Evolutionary conservation across 1,284 basidiomycete species (phyloP).

Genomic region (Amylostereum chailletii): DNA sequence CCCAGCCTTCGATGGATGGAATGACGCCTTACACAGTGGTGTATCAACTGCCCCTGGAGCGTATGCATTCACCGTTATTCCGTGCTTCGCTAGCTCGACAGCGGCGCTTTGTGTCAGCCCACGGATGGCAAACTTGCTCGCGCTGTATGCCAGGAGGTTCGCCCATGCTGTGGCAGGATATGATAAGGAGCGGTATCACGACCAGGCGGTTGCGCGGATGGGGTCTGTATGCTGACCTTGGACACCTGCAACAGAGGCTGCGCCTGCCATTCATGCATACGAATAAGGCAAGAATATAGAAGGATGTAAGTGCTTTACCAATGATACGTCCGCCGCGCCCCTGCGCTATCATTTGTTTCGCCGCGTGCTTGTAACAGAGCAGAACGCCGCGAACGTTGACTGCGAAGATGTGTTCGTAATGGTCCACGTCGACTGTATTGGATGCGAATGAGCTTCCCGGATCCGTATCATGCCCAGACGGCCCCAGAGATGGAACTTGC

Average conservation of each 20-base stretch:
- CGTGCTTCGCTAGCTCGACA: background rate
- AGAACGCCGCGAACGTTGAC: conserved; percentile 12
- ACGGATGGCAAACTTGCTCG: background rate
- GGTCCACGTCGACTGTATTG: conserved; percentile 10
- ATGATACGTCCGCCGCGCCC: conserved; percentile 22
- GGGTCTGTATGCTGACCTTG: no score
- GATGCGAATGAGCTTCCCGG: background rate
- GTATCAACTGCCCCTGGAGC: background rate
- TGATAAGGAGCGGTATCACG: no score
- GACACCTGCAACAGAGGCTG: no score
- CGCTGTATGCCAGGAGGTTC: background rate
- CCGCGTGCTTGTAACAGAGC: conserved; percentile 24
- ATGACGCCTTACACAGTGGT: conserved; percentile 13
- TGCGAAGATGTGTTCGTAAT: conserved; percentile 8
- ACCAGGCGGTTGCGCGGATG: no score
- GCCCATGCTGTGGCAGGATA: background rate
- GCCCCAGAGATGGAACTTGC: background rate
- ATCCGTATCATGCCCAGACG: background rate
- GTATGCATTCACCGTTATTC: background rate
- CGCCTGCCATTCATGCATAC: no score
- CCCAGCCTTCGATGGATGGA: background rate
- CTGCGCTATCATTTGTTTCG: conserved; percentile 23
- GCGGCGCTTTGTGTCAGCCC: conserved; percentile 17
- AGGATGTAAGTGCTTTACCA: conserved; percentile 8
- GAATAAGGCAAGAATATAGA: no score